Evolutionary conservation across 148 eudicot species (phyloP).

Genomic region (Rhododendron kiyosumense): DNA sequence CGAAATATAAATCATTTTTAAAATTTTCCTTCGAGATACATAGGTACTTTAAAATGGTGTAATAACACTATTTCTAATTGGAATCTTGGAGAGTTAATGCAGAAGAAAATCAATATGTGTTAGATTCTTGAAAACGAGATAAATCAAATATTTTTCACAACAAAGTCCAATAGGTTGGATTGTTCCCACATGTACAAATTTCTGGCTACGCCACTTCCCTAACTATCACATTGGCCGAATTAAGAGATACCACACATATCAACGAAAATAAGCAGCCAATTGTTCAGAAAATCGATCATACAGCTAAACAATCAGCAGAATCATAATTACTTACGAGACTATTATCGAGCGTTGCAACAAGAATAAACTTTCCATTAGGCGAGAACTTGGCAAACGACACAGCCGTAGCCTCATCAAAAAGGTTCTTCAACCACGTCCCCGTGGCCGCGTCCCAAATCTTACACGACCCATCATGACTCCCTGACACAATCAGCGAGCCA

Average conservation of each 20-base stretch:
- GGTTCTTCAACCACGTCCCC: slow-evolving; percentile 53
- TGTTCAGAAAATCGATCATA: background rate
- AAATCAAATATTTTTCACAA: too few relatives aligned
- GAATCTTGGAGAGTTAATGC: too few relatives aligned
- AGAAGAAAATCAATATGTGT: too few relatives aligned
- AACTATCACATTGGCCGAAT: background rate
- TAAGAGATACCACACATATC: background rate
- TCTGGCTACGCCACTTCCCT: background rate
- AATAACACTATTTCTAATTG: too few relatives aligned
- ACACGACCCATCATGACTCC: slow-evolving; percentile 80
- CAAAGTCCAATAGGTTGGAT: too few relatives aligned
- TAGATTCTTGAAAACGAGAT: too few relatives aligned
- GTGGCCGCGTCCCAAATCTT: slow-evolving; percentile 77
- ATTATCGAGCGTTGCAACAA: slow-evolving; percentile 72
- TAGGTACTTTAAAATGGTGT: too few relatives aligned
- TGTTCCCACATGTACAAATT: too few relatives aligned
- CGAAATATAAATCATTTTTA: too few relatives aligned
- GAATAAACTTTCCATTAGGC: slow-evolving; percentile 91
- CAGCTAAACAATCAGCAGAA: background rate
- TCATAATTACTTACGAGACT: slow-evolving; percentile 44
- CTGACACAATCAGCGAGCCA: slow-evolving; percentile 76
- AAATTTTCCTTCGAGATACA: too few relatives aligned
- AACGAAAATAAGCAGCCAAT: background rate
- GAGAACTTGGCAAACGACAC: slow-evolving; percentile 88
- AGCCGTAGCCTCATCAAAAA: slow-evolving; percentile 59